Evolutionary conservation across 2,329 filamentous ascomycete genomes (phyloP).

Genomic region (Scedosporium minutisporum): DNA sequence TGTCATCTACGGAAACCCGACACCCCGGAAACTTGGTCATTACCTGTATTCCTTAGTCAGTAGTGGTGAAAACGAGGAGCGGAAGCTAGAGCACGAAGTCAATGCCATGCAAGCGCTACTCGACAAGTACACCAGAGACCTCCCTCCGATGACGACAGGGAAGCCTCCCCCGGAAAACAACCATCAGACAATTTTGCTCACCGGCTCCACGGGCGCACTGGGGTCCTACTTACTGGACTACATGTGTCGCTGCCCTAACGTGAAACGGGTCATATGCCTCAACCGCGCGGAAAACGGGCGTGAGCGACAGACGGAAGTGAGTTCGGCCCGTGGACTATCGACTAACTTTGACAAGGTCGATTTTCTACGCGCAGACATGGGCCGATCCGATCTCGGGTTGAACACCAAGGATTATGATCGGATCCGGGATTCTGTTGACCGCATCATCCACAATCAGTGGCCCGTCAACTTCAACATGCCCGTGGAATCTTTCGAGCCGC

Average conservation of each 20-base stretch:
- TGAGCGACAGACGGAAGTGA: constrained; percentile 26
- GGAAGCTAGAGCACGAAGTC: constrained; percentile 8
- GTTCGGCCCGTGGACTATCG: constrained; percentile 27
- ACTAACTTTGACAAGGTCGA: constrained; percentile 28
- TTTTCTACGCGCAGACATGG: constrained; percentile 39
- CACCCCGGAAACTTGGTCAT: constrained; percentile 15
- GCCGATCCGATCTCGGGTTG: constrained; percentile 38
- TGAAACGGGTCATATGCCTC: constrained; percentile 12
- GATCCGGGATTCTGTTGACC: constrained; percentile 29
- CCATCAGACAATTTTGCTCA: constrained; percentile 60
- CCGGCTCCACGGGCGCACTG: constrained; percentile 80
- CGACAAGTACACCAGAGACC: constrained; percentile 19
- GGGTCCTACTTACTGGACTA: constrained; percentile 58
- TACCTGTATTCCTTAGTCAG: constrained; percentile 10
- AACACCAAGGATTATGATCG: constrained; percentile 21
- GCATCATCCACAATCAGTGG: constrained; percentile 42
- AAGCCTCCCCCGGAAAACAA: constrained; percentile 17
- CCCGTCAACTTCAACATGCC: constrained; percentile 42
- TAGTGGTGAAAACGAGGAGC: neutral
- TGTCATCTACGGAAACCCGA: constrained; percentile 20
- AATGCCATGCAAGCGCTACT: constrained; percentile 12
- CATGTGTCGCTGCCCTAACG: constrained; percentile 15
- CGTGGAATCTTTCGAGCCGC: constrained; percentile 37
- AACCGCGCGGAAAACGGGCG: constrained; percentile 29
- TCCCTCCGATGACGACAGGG: constrained; percentile 12